phyloP scores from a whole-genome alignment of 2,329 filamentous ascomycete genomes.

The Xylaria sp. region DNA sequence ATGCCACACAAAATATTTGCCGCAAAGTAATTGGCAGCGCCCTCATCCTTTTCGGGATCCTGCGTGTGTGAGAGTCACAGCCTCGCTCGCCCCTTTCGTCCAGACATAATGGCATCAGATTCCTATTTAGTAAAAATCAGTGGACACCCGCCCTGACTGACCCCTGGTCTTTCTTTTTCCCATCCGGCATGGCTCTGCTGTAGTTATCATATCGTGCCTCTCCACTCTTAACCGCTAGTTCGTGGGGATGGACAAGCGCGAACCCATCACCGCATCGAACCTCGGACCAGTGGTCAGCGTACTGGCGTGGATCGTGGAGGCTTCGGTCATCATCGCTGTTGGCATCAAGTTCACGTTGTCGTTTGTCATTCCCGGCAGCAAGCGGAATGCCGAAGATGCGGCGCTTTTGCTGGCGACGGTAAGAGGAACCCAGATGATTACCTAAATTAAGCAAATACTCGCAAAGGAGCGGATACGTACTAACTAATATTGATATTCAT shows the following conservation, averaged over 20 bases:
- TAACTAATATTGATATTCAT: constrained; percentile 15
- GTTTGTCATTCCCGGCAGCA: constrained; percentile 16
- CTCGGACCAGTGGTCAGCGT: constrained; percentile 28
- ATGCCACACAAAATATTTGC: background rate
- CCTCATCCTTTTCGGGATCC: background rate
- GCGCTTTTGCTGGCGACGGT: constrained; percentile 23
- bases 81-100: background rate
- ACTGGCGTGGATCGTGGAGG: constrained; percentile 26
- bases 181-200: no score
- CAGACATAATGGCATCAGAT: background rate
- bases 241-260: constrained; percentile 25
- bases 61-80: background rate
- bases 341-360: constrained; percentile 28
- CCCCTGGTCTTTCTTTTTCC: background rate
- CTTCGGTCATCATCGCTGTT: constrained; percentile 24
- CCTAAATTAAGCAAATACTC: no score
- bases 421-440: no score
- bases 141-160: background rate
- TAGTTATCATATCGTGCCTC: background rate
- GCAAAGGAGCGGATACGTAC: no score
- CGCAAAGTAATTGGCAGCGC: background rate
- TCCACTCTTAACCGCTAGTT: background rate
- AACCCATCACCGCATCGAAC: constrained; percentile 23
- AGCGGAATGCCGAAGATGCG: constrained; percentile 22
- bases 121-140: background rate